Base-by-base conservation (phyloP, 2,329 filamentous ascomycete genomes). In the Hymenoscyphus repandus region DNA sequence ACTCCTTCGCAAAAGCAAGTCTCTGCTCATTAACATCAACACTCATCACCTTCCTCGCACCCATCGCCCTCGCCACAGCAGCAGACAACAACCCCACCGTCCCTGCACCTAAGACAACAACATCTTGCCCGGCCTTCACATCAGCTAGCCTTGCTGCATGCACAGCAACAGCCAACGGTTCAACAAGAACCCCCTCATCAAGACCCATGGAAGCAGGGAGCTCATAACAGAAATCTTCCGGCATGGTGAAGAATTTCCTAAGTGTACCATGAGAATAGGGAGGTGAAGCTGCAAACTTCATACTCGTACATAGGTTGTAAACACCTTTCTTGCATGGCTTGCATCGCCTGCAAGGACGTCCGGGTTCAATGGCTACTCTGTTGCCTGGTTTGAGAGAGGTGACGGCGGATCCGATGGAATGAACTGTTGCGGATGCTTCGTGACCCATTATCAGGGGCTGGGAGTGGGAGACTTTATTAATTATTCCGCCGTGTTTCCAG, bases 171-270 rank as follows among this genome's bases (percentile, higher is more conserved):
- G 75, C 71, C 0, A 78, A 64, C 0, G 77, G 78, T 59, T 81
- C 77, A 1, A 78, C 70, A 7, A 80, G 61, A 0, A 76, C 77
- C 1, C 73, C 77, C 22, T 79, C 73, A 52, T 80, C 74, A 36
- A 76, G 61, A 1, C 64, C 65, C 47, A 80, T 67, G 42, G 72
- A 63, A 0, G 65, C 63, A 0, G 74, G 73, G 2, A 79, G 61
- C 1, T 65, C 66, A 52, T 77, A 76, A 53, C 71, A 72, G 53
- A 69, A 79, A 58, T 77, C 74, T 0, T 68, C 66, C 0, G 73
- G 68, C 0, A 70, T 68, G 33, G 66, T 67, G 60, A 74, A 79
- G 61, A 74, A 79, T 53, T 73, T 76, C 2, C 68, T 64, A 10
- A 80, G 63, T 0, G 74, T 77, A 1, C 76, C 76, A 47, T 76